Percentiles rank a stretch among this genome's conserved stretches.
These are phyloP conservation scores for Apium graveolens DNA, from an alignment of 129 eudicot genomes.

Conservation along the genomic window DNA sequence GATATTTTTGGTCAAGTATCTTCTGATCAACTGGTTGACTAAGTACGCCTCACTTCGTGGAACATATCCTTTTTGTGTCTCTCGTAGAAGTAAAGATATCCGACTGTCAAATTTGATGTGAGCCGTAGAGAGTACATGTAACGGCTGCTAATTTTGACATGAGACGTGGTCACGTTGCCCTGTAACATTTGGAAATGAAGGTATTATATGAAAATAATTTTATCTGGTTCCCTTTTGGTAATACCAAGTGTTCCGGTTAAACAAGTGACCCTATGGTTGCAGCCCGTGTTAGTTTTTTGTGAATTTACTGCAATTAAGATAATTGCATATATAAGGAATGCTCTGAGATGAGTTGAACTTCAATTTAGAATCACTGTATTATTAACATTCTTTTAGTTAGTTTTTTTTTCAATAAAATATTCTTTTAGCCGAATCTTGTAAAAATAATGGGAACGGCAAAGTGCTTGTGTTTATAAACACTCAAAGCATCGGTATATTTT, in stretches of 20 bases:
- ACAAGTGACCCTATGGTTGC: neutral
- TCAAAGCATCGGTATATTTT: neutral
- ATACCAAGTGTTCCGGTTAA: neutral
- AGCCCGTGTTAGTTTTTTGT: neutral
- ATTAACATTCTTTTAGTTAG: neutral
- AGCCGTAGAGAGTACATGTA: slow-evolving; percentile 4
- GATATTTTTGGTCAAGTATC: slow-evolving; percentile 82
- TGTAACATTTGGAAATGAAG: slow-evolving; percentile 11
- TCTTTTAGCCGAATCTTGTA: neutral
- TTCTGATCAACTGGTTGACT: slow-evolving; percentile 51
- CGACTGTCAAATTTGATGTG: slow-evolving; percentile 3
- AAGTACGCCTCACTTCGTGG: slow-evolving; percentile 12
- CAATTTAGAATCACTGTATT: neutral
- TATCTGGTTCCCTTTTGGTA: neutral
- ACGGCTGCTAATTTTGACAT: slow-evolving; percentile 7
- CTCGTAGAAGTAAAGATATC: neutral
- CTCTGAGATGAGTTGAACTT: neutral
- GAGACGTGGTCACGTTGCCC: neutral
- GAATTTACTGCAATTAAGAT: neutral
- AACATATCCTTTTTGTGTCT: neutral
- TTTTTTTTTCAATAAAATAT: neutral
- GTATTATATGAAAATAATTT: neutral
- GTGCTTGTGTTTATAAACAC: neutral
- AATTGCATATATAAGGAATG: neutral
- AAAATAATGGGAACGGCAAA: neutral